Evolutionary conservation across 345 rosid genomes (phyloP), one percentile per base, ranked within the genome.

Genomic region (Gossypium sturtianum): DNA sequence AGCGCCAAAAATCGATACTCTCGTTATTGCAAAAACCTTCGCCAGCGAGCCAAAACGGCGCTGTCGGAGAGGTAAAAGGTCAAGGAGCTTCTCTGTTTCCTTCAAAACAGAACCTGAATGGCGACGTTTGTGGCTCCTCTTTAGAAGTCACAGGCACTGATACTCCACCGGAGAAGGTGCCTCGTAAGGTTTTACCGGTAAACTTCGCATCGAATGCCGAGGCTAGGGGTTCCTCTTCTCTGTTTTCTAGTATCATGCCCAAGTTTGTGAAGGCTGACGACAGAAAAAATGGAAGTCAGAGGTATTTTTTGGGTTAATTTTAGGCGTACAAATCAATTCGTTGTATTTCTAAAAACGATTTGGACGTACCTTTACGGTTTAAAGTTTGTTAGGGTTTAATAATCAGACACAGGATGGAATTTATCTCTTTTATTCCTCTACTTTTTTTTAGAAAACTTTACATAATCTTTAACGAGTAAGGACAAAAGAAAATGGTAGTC

Each of bases 121-220:
- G 57, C 61, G 70, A 27, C 71, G 63, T 58, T 71, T 71, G 74
- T 51, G 86, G 78, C 68, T 68, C 83, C 56, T 70, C 83, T 29
- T 57, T 70, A 71, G 96, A 90, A 67, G 83, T 91, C 17, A 80
- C 81, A 57, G 97, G 94, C 58, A 85, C 84, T 13, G 98, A 89
- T 75, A 94, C 98, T 47, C 97, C 97, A 49, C 98, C 98, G 78
- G 97, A 91, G 87, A 93, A 93, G 80, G 89, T 81, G 74, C 94
- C 97, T 6, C 89, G 98, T 54, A 89, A 78, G 86, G 76, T 90
- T 49, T 68, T 92, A 3, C 90, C 93, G 45, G 74, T 75, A 15
- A 77, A 38, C 69, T 82, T 79, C 76, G 41, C 78, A 52, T 47
- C 53, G 23, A 76, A 78, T 67, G 85, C 77, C 51, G 80, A 53